Evolutionary conservation across 805 yeast species (phyloP).

Genomic region (Candida endomychidarum): DNA sequence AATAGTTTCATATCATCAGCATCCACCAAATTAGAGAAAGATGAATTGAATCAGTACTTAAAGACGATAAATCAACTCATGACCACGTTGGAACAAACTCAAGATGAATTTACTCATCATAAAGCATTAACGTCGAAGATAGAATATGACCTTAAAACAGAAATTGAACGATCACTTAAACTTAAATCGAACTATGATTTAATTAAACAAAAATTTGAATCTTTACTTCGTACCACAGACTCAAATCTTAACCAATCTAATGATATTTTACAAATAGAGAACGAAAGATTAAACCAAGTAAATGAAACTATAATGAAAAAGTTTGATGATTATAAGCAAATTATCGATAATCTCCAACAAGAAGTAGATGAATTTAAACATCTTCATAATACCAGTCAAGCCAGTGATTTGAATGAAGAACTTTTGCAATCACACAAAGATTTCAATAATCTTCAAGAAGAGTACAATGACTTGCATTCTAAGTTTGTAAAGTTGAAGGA

Average conservation of each 20-base stretch:
- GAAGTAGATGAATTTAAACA: conserved; percentile 32
- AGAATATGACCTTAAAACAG: conserved; percentile 22
- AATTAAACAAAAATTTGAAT: conserved; percentile 12
- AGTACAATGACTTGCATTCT: conserved; percentile 15
- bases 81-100: conserved; percentile 23
- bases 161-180: conserved; percentile 22
- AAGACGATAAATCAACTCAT: conserved; percentile 22
- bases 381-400: conserved; percentile 1
- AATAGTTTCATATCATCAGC: conserved; percentile 6
- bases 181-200: conserved; percentile 20
- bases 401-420: conserved; percentile 16
- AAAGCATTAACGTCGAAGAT: conserved; percentile 20
- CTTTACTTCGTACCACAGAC: conserved; percentile 1
- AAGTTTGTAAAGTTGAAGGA: conserved; percentile 20
- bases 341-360: conserved; percentile 30
- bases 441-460: conserved; percentile 19
- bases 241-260: background rate
- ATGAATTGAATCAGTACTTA: conserved; percentile 12
- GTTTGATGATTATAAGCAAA: conserved; percentile 29
- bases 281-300: conserved; percentile 18
- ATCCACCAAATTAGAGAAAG: conserved; percentile 4
- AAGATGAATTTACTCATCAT: conserved; percentile 21
- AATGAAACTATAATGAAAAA: conserved; percentile 24
- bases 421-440: conserved; percentile 22
- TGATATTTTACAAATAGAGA: conserved; percentile 18